Percentiles rank a stretch among this genome's conserved stretches.
Evolutionary conservation across 345 rosid species (phyloP).

Genomic region (Turnera subulata): DNA sequence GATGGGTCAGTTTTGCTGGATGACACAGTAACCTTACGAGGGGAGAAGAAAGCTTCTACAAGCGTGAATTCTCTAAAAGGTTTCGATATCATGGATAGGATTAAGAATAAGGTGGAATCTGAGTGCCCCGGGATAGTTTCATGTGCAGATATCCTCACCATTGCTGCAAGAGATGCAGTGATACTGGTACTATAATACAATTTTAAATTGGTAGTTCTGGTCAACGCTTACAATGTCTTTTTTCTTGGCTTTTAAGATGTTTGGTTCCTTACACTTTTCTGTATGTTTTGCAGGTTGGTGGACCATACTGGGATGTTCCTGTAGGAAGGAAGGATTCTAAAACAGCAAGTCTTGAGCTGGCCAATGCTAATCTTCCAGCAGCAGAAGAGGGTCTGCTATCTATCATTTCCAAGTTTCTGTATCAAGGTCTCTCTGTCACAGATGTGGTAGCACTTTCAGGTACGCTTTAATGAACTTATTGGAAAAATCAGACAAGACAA

Average conservation of each 20-base stretch:
- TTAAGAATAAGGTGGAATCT: conserved; percentile 84
- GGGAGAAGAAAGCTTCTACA: conserved; percentile 69
- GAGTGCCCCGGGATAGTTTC: conserved; percentile 91
- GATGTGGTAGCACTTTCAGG: conserved; percentile 86
- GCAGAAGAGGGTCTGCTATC: conserved; percentile 56
- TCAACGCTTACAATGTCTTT: no score
- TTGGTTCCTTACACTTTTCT: neutral
- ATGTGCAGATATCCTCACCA: conserved; percentile 84
- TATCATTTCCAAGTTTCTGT: conserved; percentile 57
- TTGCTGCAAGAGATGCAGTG: conserved; percentile 87
- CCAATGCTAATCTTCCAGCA: conserved; percentile 47
- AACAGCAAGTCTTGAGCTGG: conserved; percentile 54
- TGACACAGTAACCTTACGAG: conserved; percentile 55
- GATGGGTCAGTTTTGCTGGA: conserved; percentile 87
- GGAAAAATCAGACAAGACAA: no score
- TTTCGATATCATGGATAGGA: conserved; percentile 58
- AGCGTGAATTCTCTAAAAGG: conserved; percentile 59
- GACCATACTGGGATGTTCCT: conserved; percentile 94
- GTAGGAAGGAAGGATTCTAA: conserved; percentile 91
- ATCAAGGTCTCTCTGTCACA: conserved; percentile 74
- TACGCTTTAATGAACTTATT: no score
- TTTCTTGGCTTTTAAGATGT: neutral
- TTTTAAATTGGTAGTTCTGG: neutral
- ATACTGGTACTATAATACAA: conserved; percentile 48
- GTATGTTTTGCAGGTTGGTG: conserved; percentile 65